Evolutionary conservation across 352 stramenopile genomes (phyloP), one percentile per base, ranked within the genome.

Genomic region (Pythium plurisporium): DNA sequence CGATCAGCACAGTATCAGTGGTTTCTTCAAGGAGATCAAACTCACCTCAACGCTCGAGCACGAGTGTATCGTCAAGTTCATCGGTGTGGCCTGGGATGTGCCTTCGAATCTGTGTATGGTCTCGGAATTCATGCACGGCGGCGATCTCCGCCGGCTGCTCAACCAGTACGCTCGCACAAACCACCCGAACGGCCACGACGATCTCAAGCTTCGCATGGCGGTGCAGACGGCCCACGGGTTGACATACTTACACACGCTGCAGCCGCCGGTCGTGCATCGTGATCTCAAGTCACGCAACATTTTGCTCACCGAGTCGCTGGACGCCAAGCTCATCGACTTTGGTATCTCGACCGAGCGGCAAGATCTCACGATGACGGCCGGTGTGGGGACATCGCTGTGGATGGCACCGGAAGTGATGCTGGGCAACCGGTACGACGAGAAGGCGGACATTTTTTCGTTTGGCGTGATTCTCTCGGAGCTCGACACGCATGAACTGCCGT

Each of bases 391-490:
- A 12, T 36, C 30, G 30, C 30, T 36, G 7, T 36, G 30, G 30
- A 36, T 36, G 30, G 30, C 30, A 12, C 30, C 30, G 7, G 30
- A 36, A 36, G 30, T 36, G 7, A 36, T 36, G 30, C 12, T 12
- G 7, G 55, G 56, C 14, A 20, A 40, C 4, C 46, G 37, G 17
- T 64, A 64, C 44, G 29, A 49, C 15, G 46, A 58, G 20, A 43
- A 55, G 27, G 44, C 45, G 17, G 55, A 62, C 20, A 19, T 55
- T 1, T 62, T 49, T 27, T 71, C 65, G 23, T 73, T 71, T 26
- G 69, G 69, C 22, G 62, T 75, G 30, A 41, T 64, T 7, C 41
- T 64, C 20, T 64, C 57, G n/a, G 57, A 64, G 48, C 31, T 64
- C 5, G 57, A 65, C 36, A 65, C 57, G 5, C 57, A 65, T 36